Percentiles rank a stretch among this genome's conserved stretches.
phyloP scores from a whole-genome alignment of 345 rosid genomes.

The Eucalyptus decipiens region DNA sequence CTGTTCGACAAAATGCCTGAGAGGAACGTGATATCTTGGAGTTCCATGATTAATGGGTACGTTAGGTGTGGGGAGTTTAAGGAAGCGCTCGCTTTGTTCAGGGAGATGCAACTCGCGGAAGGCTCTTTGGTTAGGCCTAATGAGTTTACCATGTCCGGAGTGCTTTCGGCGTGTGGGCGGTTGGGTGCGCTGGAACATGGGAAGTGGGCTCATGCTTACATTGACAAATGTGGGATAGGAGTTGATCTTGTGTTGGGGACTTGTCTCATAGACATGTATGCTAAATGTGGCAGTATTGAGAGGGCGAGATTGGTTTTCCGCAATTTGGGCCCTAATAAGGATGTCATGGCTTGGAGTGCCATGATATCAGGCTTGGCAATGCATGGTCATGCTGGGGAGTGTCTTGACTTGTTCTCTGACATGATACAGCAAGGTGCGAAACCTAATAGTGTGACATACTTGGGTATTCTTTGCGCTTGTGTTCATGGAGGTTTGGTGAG shows the following conservation, averaged over 20 bases:
- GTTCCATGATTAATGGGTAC: constrained; percentile 37
- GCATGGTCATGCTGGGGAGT: constrained; percentile 16
- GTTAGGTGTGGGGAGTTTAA: constrained; percentile 28
- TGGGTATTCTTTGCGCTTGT: constrained; percentile 21
- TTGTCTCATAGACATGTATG: constrained; percentile 50
- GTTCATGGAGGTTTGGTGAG: constrained; percentile 31
- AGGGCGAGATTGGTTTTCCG: constrained; percentile 23
- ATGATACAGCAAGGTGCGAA: background rate
- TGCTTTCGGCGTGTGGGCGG: constrained; percentile 43
- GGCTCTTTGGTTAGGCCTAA: constrained; percentile 16
- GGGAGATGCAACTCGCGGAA: constrained; percentile 25
- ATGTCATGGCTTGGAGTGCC: constrained; percentile 26
- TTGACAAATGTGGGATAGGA: constrained; percentile 18
- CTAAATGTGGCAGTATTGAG: constrained; percentile 44
- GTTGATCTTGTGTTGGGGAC: constrained; percentile 39
- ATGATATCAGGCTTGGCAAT: constrained; percentile 26
- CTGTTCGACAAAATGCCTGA: constrained; percentile 40
- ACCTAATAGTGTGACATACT: constrained; percentile 5
- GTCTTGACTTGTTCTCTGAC: constrained; percentile 4
- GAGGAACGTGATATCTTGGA: constrained; percentile 46
- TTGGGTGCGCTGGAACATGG: constrained; percentile 40
- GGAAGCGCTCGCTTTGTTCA: constrained; percentile 31
- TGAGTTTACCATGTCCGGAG: constrained; percentile 31
- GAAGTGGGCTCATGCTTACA: constrained; percentile 32
- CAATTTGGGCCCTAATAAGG: constrained; percentile 11